Conservation (phyloP, 805 yeast species). For the Debaryomyces castellii region DNA sequence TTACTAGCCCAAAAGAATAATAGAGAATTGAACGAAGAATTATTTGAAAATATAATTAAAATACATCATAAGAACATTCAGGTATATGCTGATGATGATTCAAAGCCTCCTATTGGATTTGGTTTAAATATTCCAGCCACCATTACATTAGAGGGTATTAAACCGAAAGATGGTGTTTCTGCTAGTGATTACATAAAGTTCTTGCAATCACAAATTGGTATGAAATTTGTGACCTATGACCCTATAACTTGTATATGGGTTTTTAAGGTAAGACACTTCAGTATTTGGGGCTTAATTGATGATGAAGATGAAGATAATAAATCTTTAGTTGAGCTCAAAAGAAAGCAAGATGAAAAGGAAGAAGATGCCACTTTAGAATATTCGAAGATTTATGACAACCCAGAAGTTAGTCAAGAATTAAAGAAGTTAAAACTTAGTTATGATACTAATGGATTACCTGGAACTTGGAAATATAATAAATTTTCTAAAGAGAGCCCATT, state of each 20-base stretch:
- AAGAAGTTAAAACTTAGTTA: conserved; percentile 32
- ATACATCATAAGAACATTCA: conserved; percentile 54
- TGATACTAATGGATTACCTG: conserved; percentile 34
- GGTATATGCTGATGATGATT: conserved; percentile 57
- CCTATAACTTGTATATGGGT: conserved; percentile 75
- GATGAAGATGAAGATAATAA: conserved; percentile 39
- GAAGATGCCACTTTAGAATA: conserved; percentile 35
- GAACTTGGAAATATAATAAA: conserved; percentile 30
- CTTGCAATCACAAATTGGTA: conserved; percentile 58
- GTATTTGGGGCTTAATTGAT: conserved; percentile 87
- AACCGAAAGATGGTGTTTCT: conserved; percentile 48
- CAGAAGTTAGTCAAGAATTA: conserved; percentile 28
- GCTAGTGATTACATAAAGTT: conserved; percentile 48
- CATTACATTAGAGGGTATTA: conserved; percentile 61
- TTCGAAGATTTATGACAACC: conserved; percentile 29
- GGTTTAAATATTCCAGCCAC: conserved; percentile 80
- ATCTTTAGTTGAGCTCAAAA: conserved; percentile 36
- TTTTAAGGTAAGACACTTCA: conserved; percentile 85
- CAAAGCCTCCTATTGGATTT: conserved; percentile 60
- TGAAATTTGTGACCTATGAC: conserved; percentile 78
- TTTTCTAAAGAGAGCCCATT: conserved; percentile 19
- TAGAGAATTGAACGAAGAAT: conserved; percentile 41
- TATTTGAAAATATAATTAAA: conserved; percentile 29
- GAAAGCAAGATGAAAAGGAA: conserved; percentile 41
- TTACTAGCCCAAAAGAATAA: conserved; percentile 32